These are phyloP conservation scores for Phellinidium pouzarii DNA, from an alignment of 1,284 basidiomycete species.

Conservation along the genomic window DNA sequence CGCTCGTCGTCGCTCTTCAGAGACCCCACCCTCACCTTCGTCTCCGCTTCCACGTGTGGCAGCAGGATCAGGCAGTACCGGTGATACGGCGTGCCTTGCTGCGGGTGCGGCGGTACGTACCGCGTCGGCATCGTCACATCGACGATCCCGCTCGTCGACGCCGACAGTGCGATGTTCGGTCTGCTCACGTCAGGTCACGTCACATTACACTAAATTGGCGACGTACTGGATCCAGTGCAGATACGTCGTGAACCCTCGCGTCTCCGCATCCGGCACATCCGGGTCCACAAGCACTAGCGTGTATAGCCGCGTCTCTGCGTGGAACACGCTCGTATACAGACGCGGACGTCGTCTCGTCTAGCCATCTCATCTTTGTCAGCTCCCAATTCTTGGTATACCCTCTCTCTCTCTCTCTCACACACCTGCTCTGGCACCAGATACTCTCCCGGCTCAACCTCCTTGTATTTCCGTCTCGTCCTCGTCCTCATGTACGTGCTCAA, in stretches of 20 bases:
- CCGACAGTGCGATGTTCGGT: slow-evolving; percentile 76
- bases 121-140: slow-evolving; percentile 46
- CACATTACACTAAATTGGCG: not conserved
- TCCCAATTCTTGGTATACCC: too few relatives aligned
- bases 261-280: slow-evolving; percentile 76
- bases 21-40: slow-evolving; percentile 35
- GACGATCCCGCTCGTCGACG: slow-evolving; percentile 40
- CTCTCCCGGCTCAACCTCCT: slow-evolving; percentile 64
- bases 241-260: slow-evolving; percentile 61
- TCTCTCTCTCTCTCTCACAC: too few relatives aligned
- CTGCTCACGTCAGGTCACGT: slow-evolving; percentile 31
- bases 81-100: slow-evolving; percentile 79
- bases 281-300: slow-evolving; percentile 87
- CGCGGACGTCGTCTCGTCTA: slow-evolving; percentile 59
- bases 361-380: not conserved
- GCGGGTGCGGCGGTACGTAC: slow-evolving; percentile 86
- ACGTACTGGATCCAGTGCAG: slow-evolving; percentile 85
- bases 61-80: slow-evolving; percentile 76
- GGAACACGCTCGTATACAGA: slow-evolving; percentile 71
- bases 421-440: slow-evolving; percentile 62
- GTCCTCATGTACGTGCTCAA: slow-evolving; percentile 25
- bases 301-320: slow-evolving; percentile 76
- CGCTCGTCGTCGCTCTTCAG: slow-evolving; percentile 36
- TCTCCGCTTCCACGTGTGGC: slow-evolving; percentile 46
- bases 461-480: slow-evolving; percentile 34